Conservation (phyloP, 148 eudicot species). For the Diospyros kaki region DNA sequence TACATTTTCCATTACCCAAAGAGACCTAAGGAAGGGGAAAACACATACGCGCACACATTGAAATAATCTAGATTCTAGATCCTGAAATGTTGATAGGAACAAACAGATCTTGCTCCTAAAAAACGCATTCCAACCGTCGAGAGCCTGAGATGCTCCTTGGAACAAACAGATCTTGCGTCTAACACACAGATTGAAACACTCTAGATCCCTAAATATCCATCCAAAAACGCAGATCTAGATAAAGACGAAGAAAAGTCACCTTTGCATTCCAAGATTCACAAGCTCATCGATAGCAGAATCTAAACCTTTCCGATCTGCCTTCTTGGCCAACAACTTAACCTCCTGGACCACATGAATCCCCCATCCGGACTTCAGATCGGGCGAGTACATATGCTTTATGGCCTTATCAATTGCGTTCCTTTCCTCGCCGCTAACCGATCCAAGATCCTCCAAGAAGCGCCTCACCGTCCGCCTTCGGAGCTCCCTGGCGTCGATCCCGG, state of each 20-base stretch:
- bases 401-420: slow-evolving; percentile 38
- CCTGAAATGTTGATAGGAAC: no score
- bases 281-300: slow-evolving; percentile 64
- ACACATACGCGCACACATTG: no score
- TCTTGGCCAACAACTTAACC: slow-evolving; percentile 59
- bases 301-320: slow-evolving; percentile 47
- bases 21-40: no score
- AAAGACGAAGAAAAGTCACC: slow-evolving; percentile 25
- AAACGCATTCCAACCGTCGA: no score
- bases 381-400: slow-evolving; percentile 68
- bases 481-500: slow-evolving; percentile 34
- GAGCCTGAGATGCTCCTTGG: no score
- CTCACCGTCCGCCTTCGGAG: slow-evolving; percentile 57
- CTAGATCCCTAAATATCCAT: neutral
- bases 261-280: slow-evolving; percentile 58
- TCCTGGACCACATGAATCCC: slow-evolving; percentile 91
- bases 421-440: slow-evolving; percentile 36
- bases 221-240: no score
- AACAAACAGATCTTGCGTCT: neutral
- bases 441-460: slow-evolving; percentile 66
- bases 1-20: no score
- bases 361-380: slow-evolving; percentile 79
- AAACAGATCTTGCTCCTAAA: no score
- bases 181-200: no score
- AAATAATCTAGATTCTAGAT: no score